phyloP scores from a whole-genome alignment of 176 grass and related monocot species.

The Phoenix roebelenii region DNA sequence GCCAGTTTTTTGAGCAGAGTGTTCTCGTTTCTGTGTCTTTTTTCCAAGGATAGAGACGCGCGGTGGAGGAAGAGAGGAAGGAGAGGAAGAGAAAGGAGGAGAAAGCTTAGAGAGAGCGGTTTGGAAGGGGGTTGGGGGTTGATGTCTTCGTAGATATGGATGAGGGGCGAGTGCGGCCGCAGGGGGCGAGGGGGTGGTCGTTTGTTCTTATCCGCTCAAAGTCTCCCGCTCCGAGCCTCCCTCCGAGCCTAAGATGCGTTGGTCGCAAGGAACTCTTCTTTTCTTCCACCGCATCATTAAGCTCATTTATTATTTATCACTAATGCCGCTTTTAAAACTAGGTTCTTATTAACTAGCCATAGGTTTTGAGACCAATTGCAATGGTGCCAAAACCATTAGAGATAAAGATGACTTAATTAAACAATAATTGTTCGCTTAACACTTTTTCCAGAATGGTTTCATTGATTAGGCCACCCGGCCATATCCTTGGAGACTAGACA shows the following conservation, averaged over 20 bases:
- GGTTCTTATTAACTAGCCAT: neutral
- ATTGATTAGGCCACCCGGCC: neutral
- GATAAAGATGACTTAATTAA: no score
- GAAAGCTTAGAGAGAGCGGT: no score
- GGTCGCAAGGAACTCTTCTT: conserved; percentile 13
- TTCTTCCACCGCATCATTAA: neutral
- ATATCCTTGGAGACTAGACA: neutral
- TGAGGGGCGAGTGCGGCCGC: no score
- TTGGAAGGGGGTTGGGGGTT: no score
- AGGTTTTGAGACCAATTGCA: no score
- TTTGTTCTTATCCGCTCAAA: conserved; percentile 42
- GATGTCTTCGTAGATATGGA: no score
- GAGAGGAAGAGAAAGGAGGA: no score
- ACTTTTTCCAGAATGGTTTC: neutral
- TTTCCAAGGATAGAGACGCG: neutral
- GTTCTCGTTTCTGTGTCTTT: neutral
- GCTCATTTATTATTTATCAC: conserved; percentile 1
- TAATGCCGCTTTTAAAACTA: neutral
- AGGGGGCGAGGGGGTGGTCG: conserved; percentile 1
- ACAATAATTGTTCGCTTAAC: no score
- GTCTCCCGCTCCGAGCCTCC: neutral
- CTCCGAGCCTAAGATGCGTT: conserved; percentile 18
- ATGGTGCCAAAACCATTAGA: no score
- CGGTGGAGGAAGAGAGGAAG: no score
- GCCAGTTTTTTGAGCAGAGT: conserved; percentile 24